Conservation (phyloP, 345 rosid genomes). For the Ceriops zippeliana region DNA sequence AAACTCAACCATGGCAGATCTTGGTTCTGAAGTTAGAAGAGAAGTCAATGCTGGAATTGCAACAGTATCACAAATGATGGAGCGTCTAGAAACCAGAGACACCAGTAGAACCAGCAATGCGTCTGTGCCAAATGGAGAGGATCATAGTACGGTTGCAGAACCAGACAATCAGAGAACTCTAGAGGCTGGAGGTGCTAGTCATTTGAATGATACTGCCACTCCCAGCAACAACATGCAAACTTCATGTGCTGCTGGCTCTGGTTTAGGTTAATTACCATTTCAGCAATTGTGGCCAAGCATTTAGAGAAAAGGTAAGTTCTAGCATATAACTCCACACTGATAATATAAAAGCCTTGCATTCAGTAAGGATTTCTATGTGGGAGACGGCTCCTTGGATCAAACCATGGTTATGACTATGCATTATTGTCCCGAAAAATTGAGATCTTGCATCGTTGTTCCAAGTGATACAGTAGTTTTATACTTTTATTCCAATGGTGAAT, state of each 20-base stretch:
- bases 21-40: slow-evolving; percentile 79
- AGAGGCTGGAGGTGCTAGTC: slow-evolving; percentile 32
- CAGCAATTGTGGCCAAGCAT: slow-evolving; percentile 18
- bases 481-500: no score
- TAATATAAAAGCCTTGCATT: background rate
- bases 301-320: slow-evolving; percentile 17
- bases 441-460: no score
- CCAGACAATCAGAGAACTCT: slow-evolving; percentile 27
- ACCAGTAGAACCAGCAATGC: slow-evolving; percentile 4
- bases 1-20: slow-evolving; percentile 62
- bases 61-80: slow-evolving; percentile 85
- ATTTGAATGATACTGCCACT: slow-evolving; percentile 21
- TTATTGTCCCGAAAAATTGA: background rate
- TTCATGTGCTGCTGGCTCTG: slow-evolving; percentile 48
- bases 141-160: slow-evolving; percentile 35
- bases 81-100: slow-evolving; percentile 48
- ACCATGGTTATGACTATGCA: background rate
- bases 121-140: slow-evolving; percentile 41
- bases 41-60: slow-evolving; percentile 87
- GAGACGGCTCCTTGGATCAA: background rate
- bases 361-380: background rate
- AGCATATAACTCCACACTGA: background rate
- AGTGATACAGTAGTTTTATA: no score
- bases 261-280: slow-evolving; percentile 36
- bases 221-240: slow-evolving; percentile 23